Conservation (phyloP, 108 stramenopile genomes). For the Skeletonema costatum region DNA sequence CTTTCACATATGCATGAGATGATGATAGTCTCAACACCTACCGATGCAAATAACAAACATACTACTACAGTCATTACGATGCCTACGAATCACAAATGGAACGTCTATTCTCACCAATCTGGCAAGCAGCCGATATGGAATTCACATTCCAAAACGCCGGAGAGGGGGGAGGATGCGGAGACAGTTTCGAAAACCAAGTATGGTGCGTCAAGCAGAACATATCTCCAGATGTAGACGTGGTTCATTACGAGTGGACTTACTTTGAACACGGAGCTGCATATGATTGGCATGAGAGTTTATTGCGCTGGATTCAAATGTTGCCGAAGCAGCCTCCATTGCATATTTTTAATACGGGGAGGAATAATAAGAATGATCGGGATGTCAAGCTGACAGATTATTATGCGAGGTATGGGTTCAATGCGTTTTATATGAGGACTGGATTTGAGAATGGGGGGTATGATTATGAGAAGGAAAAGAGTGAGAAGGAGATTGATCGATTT, state of each 20-base stretch:
- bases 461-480: constrained; percentile 31
- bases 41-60: no score
- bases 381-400: constrained; percentile 17
- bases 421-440: constrained; percentile 26
- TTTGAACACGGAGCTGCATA: constrained; percentile 42
- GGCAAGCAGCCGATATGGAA: constrained; percentile 55
- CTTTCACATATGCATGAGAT: no score
- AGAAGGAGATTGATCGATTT: constrained; percentile 33
- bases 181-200: constrained; percentile 44
- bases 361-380: not conserved
- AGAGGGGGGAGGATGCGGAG: constrained; percentile 51
- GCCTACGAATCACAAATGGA: constrained; percentile 51
- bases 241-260: constrained; percentile 57
- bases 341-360: constrained; percentile 32
- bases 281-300: constrained; percentile 29
- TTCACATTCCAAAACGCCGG: constrained; percentile 57
- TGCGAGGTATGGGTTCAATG: constrained; percentile 46
- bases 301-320: constrained; percentile 47
- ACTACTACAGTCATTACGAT: constrained; percentile 19
- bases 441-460: constrained; percentile 42
- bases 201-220: constrained; percentile 53
- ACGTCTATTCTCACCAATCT: constrained; percentile 31
- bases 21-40: no score
- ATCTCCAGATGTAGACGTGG: constrained; percentile 41
- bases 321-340: constrained; percentile 47